Evolutionary conservation across 768 basidiomycete species (phyloP), one percentile per base, ranked within the genome.

Genomic region (Royoungia palumana): DNA sequence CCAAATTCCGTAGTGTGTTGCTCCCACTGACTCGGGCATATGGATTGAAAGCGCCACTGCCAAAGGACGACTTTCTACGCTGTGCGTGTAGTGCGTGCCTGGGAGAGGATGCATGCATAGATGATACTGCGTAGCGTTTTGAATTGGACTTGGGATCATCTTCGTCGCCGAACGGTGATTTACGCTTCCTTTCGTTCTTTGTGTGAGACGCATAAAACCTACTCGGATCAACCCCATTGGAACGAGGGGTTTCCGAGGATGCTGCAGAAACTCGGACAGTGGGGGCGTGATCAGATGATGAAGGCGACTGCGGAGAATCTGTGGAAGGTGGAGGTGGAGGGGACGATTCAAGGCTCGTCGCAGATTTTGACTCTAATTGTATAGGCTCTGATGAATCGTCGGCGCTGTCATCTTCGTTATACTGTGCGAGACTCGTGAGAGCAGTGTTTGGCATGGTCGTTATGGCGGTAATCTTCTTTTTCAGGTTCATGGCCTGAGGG

Each of bases 401-500:
- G 10, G 66, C 64, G 41, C 67, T 62, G 14, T 71, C 71, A 25
- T 75, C 74, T n/a, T 75, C 72, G 17, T 57, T 59, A 48, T 77
- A 78, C 54, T 69, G 69, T 2, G 67, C 53, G 22, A 77, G 70
- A 42, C 70, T 69, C 46, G 56, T 50, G 12, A 75, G 62, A 32
- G 73, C 73, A 17, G 63, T 64, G 45, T 60, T 66, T 24, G 69
- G 61, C 49, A 46, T 52, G 28, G 55, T 47, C 28, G 62, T 54
- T 19, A 67, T 60, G 20, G 75, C 74, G 14, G 71, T 70, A 32
- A 83, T 83, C 63, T 78, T 84, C 61, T 68, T 76, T 65, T 78
- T 77, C 44, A 83, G 57, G 19, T 63, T 53, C 32, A 68, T 65
- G 9, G 82, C 78, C 62, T 82, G 81, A 8, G 81, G 82, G 48